A percentile compares a stretch with the other conserved stretches of the same genome.
Evolutionary conservation across 306 rosid genomes (phyloP).

Genomic region (apple (Malus domestica)): ASM211411v1 NC_041803.1:12218001-12218500

Average conservation of each 20-base stretch:
- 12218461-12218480: conserved; percentile 48
- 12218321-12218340: conserved; percentile 18
- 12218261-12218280: conserved; percentile 49
- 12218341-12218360: conserved; percentile 43
- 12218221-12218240: conserved; percentile 49
- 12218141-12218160: neutral
- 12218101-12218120: neutral
- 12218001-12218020: neutral
- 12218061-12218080: neutral
- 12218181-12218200: neutral
- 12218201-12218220: conserved; percentile 39
- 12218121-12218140: conserved; percentile 2
- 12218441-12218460: conserved; percentile 58
- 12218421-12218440: conserved; percentile 60
- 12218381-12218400: conserved; percentile 60
- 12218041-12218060: neutral
- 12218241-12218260: conserved; percentile 65
- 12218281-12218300: conserved; percentile 38
- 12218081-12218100: neutral
- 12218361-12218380: conserved; percentile 76
- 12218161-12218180: neutral
- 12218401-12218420: conserved; percentile 54
- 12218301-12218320: conserved; percentile 20
- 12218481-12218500: conserved; percentile 42
- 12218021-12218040: neutral